These are phyloP conservation scores for Leccinum olivaceopallidum DNA, from an alignment of 768 basidiomycete genomes.

Conservation along the genomic window DNA sequence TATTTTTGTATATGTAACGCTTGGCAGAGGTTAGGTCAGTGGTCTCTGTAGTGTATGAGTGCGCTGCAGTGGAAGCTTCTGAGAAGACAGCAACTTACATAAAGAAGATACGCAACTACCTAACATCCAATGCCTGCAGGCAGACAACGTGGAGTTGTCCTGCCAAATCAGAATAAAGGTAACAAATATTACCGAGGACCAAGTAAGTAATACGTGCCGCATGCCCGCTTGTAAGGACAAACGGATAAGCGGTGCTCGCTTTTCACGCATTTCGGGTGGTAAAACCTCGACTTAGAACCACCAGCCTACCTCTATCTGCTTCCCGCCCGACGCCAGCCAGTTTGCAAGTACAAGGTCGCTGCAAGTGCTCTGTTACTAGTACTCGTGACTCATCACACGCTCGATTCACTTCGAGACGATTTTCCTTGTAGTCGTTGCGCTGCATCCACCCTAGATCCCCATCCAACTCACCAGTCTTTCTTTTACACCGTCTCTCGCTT, in stretches of 20 bases:
- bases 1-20: background rate
- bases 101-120: slow-evolving; percentile 41
- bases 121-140: slow-evolving; percentile 67
- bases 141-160: slow-evolving; percentile 65
- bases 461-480: slow-evolving; percentile 36
- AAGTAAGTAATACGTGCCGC: slow-evolving; percentile 33
- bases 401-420: slow-evolving; percentile 58
- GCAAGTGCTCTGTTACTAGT: slow-evolving; percentile 26
- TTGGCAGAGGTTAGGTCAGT: background rate
- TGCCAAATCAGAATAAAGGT: slow-evolving; percentile 51
- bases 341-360: slow-evolving; percentile 30
- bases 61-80: background rate
- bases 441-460: slow-evolving; percentile 26
- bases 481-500: slow-evolving; percentile 36
- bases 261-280: slow-evolving; percentile 47
- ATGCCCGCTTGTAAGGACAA: slow-evolving; percentile 38
- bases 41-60: background rate
- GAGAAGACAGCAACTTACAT: slow-evolving; percentile 38
- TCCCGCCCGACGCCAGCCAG: slow-evolving; percentile 24
- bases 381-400: slow-evolving; percentile 34
- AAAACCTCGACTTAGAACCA: slow-evolving; percentile 39
- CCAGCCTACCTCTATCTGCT: slow-evolving; percentile 22
- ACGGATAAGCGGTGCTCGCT: slow-evolving; percentile 56
- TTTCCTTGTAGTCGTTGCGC: slow-evolving; percentile 35
- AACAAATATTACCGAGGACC: slow-evolving; percentile 41